Percentiles rank a stretch among this genome's conserved stretches.
These are phyloP conservation scores for Smithsoniella earleae DNA, from an alignment of 163 green algal species.

Conservation along the genomic window DNA sequence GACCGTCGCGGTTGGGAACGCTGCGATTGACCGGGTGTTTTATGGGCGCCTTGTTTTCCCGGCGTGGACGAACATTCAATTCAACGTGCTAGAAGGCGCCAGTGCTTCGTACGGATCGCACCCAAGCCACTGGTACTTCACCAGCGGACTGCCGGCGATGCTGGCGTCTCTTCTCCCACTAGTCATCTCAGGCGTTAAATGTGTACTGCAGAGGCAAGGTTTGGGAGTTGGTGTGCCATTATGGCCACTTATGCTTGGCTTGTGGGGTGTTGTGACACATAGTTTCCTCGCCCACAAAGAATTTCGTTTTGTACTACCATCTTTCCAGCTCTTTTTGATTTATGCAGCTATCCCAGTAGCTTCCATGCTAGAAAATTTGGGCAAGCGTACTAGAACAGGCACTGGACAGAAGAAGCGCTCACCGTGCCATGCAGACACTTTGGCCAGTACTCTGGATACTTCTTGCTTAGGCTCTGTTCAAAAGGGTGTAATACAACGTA, in stretches of 20 bases:
- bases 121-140: conserved; percentile 63
- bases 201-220: not conserved
- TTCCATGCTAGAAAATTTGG: not conserved
- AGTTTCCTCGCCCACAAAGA: conserved; percentile 15
- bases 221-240: not conserved
- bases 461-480: no score
- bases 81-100: conserved; percentile 56
- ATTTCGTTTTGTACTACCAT: conserved; percentile 14
- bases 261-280: not conserved
- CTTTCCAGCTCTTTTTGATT: conserved; percentile 17
- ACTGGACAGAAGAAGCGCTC: not conserved
- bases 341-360: conserved; percentile 17
- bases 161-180: conserved; percentile 39
- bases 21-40: not conserved
- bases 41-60: conserved; percentile 36
- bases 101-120: conserved; percentile 52
- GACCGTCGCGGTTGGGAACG: not conserved
- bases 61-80: conserved; percentile 56
- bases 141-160: conserved; percentile 42
- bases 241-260: conserved; percentile 17
- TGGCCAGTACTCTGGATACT: no score
- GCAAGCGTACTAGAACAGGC: not conserved
- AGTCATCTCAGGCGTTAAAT: not conserved
- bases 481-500: no score
- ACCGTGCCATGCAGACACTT: not conserved